phyloP scores from a whole-genome alignment of 1,139 yeast genomes.

The Kluyveromyces sp. region DNA sequence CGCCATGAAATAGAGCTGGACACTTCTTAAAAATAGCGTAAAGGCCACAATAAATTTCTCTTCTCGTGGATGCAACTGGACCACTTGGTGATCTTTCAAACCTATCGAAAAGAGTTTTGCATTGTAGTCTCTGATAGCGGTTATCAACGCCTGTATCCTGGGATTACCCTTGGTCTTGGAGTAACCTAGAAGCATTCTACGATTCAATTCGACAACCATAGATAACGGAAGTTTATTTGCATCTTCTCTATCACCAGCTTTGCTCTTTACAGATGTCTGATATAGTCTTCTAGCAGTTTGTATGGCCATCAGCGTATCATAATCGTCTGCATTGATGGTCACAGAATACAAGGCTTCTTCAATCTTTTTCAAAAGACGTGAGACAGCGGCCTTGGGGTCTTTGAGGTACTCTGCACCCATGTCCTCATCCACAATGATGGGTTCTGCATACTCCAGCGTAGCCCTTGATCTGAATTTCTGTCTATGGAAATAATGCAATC shows the following conservation, averaged over 20 bases:
- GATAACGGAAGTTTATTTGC: constrained; percentile 45
- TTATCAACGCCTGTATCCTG: constrained; percentile 44
- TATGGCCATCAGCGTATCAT: constrained; percentile 64
- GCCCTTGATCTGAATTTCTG: constrained; percentile 73
- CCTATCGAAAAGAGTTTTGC: constrained; percentile 46
- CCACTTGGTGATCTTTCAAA: constrained; percentile 67
- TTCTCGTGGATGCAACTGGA: constrained; percentile 39
- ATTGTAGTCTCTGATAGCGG: constrained; percentile 50
- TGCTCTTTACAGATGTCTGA: constrained; percentile 38
- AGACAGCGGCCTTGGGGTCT: constrained; percentile 52
- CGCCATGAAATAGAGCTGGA: constrained; percentile 28
- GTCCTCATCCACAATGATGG: constrained; percentile 49
- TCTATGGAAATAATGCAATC: constrained; percentile 71
- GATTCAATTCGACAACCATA: constrained; percentile 62
- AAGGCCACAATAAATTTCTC: constrained; percentile 24
- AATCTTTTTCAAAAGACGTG: constrained; percentile 46
- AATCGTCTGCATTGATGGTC: constrained; percentile 70
- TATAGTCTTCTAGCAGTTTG: constrained; percentile 74
- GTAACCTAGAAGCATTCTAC: constrained; percentile 61
- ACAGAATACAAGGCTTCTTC: constrained; percentile 57
- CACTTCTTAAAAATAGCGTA: constrained; percentile 32
- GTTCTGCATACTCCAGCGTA: constrained; percentile 67
- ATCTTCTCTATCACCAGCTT: constrained; percentile 16
- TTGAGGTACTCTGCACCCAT: constrained; percentile 47
- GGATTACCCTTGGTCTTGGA: constrained; percentile 54